Evolutionary conservation across 352 stramenopile species (phyloP).

Genomic region (Stephanocyclus meneghinianus): DNA sequence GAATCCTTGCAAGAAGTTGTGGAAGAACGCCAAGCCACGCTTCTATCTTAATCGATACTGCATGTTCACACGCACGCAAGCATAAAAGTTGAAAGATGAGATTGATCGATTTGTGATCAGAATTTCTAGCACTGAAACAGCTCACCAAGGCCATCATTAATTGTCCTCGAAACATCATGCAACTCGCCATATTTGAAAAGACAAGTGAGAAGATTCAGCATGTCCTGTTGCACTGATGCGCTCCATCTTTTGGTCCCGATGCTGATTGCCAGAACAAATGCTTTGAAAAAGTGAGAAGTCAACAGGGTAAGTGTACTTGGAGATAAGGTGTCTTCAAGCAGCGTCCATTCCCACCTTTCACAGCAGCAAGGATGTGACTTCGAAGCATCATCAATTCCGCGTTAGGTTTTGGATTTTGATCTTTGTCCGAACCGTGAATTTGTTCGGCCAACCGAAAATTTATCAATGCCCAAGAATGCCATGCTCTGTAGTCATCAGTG

Average conservation of each 20-base stretch:
- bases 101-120: background rate
- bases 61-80: background rate
- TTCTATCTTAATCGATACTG: slow-evolving; percentile 89
- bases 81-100: background rate
- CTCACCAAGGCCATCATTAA: slow-evolving; percentile 85
- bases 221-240: slow-evolving; percentile 97
- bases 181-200: slow-evolving; percentile 96
- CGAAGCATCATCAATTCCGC: slow-evolving; percentile 35
- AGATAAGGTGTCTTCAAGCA: background rate
- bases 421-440: slow-evolving; percentile 68
- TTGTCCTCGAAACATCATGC: slow-evolving; percentile 85
- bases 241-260: slow-evolving; percentile 93
- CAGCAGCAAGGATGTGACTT: slow-evolving; percentile 88
- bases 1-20: slow-evolving; percentile 86
- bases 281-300: background rate
- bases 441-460: slow-evolving; percentile 96
- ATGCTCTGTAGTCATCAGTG: slow-evolving; percentile 92
- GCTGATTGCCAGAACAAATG: slow-evolving; percentile 94
- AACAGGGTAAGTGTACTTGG: background rate
- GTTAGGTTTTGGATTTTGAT: slow-evolving; percentile 23
- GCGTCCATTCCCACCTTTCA: slow-evolving; percentile 81
- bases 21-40: slow-evolving; percentile 98
- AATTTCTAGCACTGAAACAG: background rate
- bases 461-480: slow-evolving; percentile 95
- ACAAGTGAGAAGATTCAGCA: slow-evolving; percentile 96